Percentiles rank a stretch among this genome's conserved stretches.
Conservation (phyloP, 768 basidiomycete species). For the button mushroom (Agaricus bisporus) region DNA sequence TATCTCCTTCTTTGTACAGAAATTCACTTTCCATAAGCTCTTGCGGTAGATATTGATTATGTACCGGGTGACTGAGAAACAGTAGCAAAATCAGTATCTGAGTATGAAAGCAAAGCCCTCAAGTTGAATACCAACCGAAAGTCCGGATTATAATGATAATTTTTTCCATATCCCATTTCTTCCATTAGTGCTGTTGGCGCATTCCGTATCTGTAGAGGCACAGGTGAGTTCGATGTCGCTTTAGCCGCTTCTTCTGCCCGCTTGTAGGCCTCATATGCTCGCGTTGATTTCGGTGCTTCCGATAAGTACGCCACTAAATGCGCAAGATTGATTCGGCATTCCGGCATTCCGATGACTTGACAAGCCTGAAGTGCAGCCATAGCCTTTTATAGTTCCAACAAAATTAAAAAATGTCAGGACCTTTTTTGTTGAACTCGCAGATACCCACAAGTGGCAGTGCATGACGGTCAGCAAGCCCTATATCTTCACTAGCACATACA, state of each 20-base stretch:
- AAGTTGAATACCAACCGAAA: conserved; percentile 34
- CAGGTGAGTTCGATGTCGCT: conserved; percentile 43
- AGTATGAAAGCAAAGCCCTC: not conserved
- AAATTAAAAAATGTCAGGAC: not conserved
- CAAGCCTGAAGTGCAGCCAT: conserved; percentile 59
- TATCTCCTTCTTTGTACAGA: conserved; percentile 36
- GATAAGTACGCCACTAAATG: conserved; percentile 74
- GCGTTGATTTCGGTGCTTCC: conserved; percentile 79
- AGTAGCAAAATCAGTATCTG: conserved; percentile 4
- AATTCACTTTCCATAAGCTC: conserved; percentile 38
- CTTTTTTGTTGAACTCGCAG: not conserved
- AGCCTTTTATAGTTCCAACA: conserved; percentile 33
- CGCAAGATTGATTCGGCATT: conserved; percentile 72
- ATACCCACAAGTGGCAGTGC: conserved; percentile 65
- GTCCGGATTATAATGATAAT: conserved; percentile 58
- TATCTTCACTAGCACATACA: conserved; percentile 81
- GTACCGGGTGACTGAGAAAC: conserved; percentile 51
- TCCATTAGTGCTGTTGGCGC: conserved; percentile 71
- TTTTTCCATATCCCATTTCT: conserved; percentile 59
- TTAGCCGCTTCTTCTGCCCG: conserved; percentile 59
- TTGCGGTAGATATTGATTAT: conserved; percentile 55
- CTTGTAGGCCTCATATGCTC: conserved; percentile 74
- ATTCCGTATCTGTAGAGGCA: conserved; percentile 72
- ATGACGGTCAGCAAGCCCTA: conserved; percentile 74
- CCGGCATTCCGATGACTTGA: conserved; percentile 74